Percentiles rank a stretch among this genome's conserved stretches.
These are phyloP conservation scores for Marchantia polymorpha DNA, from an alignment of 225 moss, liverwort and hornwort genomes.

Conservation along the genomic window DNA sequence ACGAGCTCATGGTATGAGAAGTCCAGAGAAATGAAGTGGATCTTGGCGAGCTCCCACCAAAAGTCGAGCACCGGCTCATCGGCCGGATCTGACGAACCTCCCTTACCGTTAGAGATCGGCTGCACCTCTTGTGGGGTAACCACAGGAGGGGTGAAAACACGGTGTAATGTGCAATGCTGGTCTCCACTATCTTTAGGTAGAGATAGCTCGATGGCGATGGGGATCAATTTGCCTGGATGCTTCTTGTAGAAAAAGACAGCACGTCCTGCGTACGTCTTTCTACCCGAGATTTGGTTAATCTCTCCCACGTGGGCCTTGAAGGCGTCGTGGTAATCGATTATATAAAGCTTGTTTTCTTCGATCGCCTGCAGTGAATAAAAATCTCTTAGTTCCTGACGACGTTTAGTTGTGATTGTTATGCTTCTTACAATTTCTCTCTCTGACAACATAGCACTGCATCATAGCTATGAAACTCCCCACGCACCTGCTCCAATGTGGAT, in stretches of 20 bases:
- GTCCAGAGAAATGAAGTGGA: conserved; percentile 26
- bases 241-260: conserved; percentile 32
- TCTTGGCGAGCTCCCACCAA: conserved; percentile 38
- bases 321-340: conserved; percentile 41
- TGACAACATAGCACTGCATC: too few relatives aligned
- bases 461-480: too few relatives aligned
- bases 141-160: conserved; percentile 33
- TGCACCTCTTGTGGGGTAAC: background rate
- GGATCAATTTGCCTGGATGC: conserved; percentile 22
- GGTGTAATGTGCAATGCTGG: background rate
- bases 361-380: conserved; percentile 27
- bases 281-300: conserved; percentile 22
- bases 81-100: too few relatives aligned
- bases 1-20: conserved; percentile 30
- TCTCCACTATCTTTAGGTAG: conserved; percentile 26
- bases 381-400: too few relatives aligned
- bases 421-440: too few relatives aligned
- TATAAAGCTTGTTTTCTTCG: conserved; percentile 37
- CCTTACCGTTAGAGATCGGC: background rate
- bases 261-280: conserved; percentile 36
- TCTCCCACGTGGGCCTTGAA: conserved; percentile 37
- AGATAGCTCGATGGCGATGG: conserved; percentile 48
- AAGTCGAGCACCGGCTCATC: conserved; percentile 5
- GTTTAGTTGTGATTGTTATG: too few relatives aligned
- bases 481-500: too few relatives aligned